Evolutionary conservation across 1,284 basidiomycete genomes (phyloP).

Genomic region (Apiotrichum gamsii): DNA sequence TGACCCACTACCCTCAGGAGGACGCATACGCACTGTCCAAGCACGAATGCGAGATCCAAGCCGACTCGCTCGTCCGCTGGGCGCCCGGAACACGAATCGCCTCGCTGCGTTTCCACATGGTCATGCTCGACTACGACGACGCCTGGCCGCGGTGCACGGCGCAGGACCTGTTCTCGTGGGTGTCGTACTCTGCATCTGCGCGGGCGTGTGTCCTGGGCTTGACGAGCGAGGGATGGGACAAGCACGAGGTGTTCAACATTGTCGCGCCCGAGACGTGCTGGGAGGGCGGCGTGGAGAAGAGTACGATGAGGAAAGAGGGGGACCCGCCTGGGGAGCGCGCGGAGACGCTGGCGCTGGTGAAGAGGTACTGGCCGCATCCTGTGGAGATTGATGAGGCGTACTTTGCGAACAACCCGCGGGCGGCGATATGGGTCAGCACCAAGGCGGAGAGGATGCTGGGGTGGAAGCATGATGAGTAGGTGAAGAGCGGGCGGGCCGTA

Average conservation of each 20-base stretch:
- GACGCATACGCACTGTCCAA: constrained; percentile 43
- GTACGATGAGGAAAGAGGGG: constrained; percentile 7
- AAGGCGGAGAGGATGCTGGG: constrained; percentile 45
- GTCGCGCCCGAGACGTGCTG: constrained; percentile 31
- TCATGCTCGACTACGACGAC: constrained; percentile 11
- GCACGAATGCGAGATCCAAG: constrained; percentile 43
- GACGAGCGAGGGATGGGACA: constrained; percentile 19
- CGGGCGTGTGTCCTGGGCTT: constrained; percentile 38
- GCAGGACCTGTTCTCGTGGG: constrained; percentile 42
- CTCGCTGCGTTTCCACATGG: constrained; percentile 44
- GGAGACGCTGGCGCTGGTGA: constrained; percentile 22
- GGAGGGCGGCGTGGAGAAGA: constrained; percentile 15
- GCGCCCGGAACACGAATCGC: constrained; percentile 30
- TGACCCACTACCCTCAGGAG: constrained; percentile 28
- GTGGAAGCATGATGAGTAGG: constrained; percentile 37
- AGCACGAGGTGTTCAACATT: constrained; percentile 46
- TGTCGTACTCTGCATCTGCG: constrained; percentile 27
- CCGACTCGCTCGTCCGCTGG: constrained; percentile 31
- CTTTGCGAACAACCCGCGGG: constrained; percentile 17
- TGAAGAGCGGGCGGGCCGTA: too few species aligned
- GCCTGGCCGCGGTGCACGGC: constrained; percentile 8
- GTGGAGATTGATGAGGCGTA: constrained; percentile 23
- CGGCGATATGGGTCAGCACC: constrained; percentile 33
- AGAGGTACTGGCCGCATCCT: constrained; percentile 11
- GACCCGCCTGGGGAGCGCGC: constrained; percentile 11